Percentiles rank a stretch among this genome's conserved stretches.
Conservation (phyloP, 1,284 basidiomycete species). For the Volvariella surrecta region DNA sequence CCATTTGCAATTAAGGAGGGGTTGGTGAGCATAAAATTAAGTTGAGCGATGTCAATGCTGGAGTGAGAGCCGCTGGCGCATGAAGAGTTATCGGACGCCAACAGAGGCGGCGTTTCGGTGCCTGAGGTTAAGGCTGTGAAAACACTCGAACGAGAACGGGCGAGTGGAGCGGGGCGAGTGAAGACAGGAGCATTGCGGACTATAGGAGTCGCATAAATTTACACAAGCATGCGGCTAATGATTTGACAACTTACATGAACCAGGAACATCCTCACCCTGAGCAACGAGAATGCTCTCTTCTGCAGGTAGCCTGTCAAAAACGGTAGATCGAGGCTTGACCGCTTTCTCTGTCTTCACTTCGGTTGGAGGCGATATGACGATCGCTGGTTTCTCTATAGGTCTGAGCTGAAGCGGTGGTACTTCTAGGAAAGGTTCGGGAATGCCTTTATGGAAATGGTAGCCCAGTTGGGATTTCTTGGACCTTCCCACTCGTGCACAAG, state of each 20-base stretch:
- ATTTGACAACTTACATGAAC: constrained; percentile 35
- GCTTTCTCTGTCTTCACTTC: constrained; percentile 59
- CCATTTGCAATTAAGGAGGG: constrained; percentile 31
- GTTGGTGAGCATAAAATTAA: constrained; percentile 49
- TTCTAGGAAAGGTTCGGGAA: constrained; percentile 23
- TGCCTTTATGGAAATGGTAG: constrained; percentile 24
- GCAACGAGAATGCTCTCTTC: constrained; percentile 56
- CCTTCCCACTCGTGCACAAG: constrained; percentile 54
- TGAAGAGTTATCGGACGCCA: constrained; percentile 53
- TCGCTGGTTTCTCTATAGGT: constrained; percentile 49
- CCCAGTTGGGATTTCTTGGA: constrained; percentile 45
- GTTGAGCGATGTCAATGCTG: constrained; percentile 61
- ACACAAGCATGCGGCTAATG: not conserved
- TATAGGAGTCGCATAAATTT: constrained; percentile 16
- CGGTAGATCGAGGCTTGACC: constrained; percentile 51
- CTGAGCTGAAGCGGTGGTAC: constrained; percentile 32
- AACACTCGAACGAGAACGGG: constrained; percentile 60
- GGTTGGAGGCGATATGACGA: constrained; percentile 49
- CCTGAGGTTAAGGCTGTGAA: constrained; percentile 53
- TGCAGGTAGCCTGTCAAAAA: constrained; percentile 56
- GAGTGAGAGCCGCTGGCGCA: constrained; percentile 64
- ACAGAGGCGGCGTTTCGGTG: constrained; percentile 62
- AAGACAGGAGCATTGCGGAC: constrained; percentile 45
- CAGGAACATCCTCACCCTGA: constrained; percentile 52
- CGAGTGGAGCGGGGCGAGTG: constrained; percentile 38